phyloP scores from a whole-genome alignment of 1,284 basidiomycete species.

The Mycena citricolor region DNA sequence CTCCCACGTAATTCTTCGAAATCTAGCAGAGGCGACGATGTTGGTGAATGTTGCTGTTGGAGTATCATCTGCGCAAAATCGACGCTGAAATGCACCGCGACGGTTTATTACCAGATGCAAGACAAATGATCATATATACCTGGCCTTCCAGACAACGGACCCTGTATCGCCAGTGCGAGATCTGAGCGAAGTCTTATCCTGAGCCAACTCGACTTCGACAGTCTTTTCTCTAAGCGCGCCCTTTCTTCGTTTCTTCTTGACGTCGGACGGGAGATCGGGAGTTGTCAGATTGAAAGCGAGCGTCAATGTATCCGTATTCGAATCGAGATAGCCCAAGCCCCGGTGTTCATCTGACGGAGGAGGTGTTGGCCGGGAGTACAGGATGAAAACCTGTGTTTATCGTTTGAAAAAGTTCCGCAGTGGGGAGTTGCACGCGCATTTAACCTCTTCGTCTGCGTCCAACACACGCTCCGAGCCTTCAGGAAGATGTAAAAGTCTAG shows the following conservation, averaged over 20 bases:
- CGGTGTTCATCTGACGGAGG: slow-evolving; percentile 39
- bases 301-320: slow-evolving; percentile 59
- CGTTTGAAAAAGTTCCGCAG: too few species aligned
- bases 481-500: too few species aligned
- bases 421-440: slow-evolving; percentile 12
- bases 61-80: slow-evolving; percentile 69
- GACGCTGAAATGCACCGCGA: slow-evolving; percentile 42
- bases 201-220: slow-evolving; percentile 61
- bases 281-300: slow-evolving; percentile 38
- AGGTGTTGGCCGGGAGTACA: slow-evolving; percentile 60
- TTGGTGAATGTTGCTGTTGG: slow-evolving; percentile 48
- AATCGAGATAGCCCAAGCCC: slow-evolving; percentile 76
- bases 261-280: neutral
- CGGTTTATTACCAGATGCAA: neutral
- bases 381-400: slow-evolving; percentile 80
- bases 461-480: slow-evolving; percentile 44
- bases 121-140: slow-evolving; percentile 49
- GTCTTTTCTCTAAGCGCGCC: slow-evolving; percentile 33
- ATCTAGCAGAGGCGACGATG: slow-evolving; percentile 41
- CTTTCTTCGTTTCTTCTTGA: slow-evolving; percentile 18
- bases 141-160: slow-evolving; percentile 85
- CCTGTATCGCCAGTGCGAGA: slow-evolving; percentile 84
- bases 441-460: slow-evolving; percentile 82
- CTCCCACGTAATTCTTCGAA: slow-evolving; percentile 37
- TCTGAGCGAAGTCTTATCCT: slow-evolving; percentile 76